phyloP scores from a whole-genome alignment of 2,329 filamentous ascomycete genomes.

The Penicillium sp. region DNA sequence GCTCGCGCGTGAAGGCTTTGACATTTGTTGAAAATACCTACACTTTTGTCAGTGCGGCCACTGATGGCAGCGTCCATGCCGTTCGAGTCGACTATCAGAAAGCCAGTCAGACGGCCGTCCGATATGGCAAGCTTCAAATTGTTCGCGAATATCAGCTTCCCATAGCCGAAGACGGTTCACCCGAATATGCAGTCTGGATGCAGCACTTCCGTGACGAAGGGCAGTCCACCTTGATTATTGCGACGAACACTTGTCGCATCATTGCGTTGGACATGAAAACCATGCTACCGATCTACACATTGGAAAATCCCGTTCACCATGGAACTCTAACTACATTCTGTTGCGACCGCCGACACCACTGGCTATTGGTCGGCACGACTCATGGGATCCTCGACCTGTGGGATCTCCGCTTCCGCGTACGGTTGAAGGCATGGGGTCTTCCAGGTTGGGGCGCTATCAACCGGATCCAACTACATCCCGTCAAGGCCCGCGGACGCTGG shows the following conservation, averaged over 20 bases:
- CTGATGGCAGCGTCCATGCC: conserved; percentile 80
- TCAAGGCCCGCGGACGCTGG: conserved; percentile 69
- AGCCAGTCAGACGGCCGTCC: conserved; percentile 46
- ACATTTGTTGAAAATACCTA: conserved; percentile 92
- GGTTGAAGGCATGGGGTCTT: conserved; percentile 79
- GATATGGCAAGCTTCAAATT: conserved; percentile 68
- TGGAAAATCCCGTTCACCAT: conserved; percentile 84
- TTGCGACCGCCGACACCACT: conserved; percentile 74
- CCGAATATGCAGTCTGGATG: conserved; percentile 77
- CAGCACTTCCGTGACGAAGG: conserved; percentile 81
- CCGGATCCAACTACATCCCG: conserved; percentile 67
- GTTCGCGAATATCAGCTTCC: conserved; percentile 71
- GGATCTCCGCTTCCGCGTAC: conserved; percentile 89
- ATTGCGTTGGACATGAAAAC: conserved; percentile 76
- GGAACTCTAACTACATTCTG: conserved; percentile 87
- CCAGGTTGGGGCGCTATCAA: conserved; percentile 72
- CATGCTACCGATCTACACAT: conserved; percentile 70
- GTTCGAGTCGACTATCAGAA: conserved; percentile 67
- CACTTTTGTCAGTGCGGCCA: conserved; percentile 82
- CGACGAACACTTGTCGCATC: conserved; percentile 76
- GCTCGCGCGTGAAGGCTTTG: conserved; percentile 66
- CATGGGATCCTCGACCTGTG: conserved; percentile 89
- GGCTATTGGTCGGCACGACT: conserved; percentile 82
- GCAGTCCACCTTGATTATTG: conserved; percentile 72
- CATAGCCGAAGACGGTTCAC: conserved; percentile 29